Percentiles rank a stretch among this genome's conserved stretches.
These are phyloP conservation scores for Flammula alnicola DNA, from an alignment of 1,284 basidiomycete species.

Conservation along the genomic window DNA sequence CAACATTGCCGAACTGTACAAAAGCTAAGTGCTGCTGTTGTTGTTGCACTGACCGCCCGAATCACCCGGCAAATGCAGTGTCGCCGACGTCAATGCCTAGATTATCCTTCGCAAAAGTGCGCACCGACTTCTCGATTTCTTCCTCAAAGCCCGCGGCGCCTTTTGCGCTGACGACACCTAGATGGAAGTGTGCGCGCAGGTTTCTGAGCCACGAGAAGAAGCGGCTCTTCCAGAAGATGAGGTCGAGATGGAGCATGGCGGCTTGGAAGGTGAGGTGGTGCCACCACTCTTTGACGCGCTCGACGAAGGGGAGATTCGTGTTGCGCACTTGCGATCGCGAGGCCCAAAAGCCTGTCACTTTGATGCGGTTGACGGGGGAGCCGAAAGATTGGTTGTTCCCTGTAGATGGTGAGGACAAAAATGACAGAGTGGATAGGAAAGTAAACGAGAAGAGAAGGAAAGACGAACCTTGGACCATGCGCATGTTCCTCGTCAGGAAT, in stretches of 20 bases:
- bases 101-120: constrained; percentile 59
- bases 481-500: constrained; percentile 84
- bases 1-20: too few relatives aligned
- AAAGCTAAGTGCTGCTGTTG: too few relatives aligned
- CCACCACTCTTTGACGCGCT: constrained; percentile 52
- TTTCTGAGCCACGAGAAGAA: constrained; percentile 56
- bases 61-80: constrained; percentile 42
- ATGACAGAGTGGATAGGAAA: not conserved
- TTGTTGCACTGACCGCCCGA: too few relatives aligned
- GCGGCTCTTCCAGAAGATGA: constrained; percentile 60
- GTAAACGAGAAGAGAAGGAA: not conserved
- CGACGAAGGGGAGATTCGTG: constrained; percentile 40
- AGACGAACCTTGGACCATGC: constrained; percentile 69
- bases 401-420: constrained; percentile 22
- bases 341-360: constrained; percentile 79
- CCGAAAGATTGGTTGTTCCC: constrained; percentile 78
- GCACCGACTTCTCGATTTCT: constrained; percentile 64
- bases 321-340: constrained; percentile 57
- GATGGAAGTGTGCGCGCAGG: too few relatives aligned
- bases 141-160: constrained; percentile 54
- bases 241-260: constrained; percentile 59
- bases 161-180: constrained; percentile 21
- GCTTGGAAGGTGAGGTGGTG: constrained; percentile 57
- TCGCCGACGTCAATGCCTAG: constrained; percentile 60
- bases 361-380: constrained; percentile 86